Conservation (phyloP, 1,139 yeast genomes). For the Sugiyamaella pinicola region DNA sequence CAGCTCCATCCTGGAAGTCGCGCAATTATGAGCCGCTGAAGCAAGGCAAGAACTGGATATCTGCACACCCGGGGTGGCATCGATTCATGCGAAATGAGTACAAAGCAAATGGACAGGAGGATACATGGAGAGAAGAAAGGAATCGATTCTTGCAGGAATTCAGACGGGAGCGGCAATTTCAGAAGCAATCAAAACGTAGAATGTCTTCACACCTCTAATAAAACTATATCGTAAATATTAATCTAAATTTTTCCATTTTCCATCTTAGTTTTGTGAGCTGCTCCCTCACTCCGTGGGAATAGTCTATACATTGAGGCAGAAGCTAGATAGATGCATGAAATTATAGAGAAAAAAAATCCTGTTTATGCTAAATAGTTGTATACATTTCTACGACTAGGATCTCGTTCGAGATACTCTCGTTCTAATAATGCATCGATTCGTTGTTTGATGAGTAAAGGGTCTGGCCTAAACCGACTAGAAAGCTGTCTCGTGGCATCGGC, state of each 20-base stretch:
- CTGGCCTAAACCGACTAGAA: slow-evolving; percentile 66
- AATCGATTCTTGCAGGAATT: slow-evolving; percentile 32
- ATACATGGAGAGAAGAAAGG: slow-evolving; percentile 36
- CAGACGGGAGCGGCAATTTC: slow-evolving; percentile 36
- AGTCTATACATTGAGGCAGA: too few relatives aligned
- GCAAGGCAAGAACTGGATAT: slow-evolving; percentile 13
- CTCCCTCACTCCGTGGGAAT: too few relatives aligned
- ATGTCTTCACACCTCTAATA: slow-evolving; percentile 22
- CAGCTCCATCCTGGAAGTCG: slow-evolving; percentile 32
- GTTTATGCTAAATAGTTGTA: slow-evolving; percentile 70
- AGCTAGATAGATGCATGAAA: too few relatives aligned
- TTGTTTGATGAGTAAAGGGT: slow-evolving; percentile 66
- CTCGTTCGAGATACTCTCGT: slow-evolving; percentile 79
- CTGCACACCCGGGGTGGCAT: slow-evolving; percentile 36
- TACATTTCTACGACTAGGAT: slow-evolving; percentile 57
- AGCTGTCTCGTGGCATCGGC: slow-evolving; percentile 68
- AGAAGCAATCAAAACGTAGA: slow-evolving; percentile 28
- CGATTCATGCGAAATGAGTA: slow-evolving; percentile 35
- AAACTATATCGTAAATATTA: not conserved
- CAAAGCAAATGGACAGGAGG: slow-evolving; percentile 31
- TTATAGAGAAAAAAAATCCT: not conserved
- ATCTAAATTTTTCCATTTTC: not conserved
- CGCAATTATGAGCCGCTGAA: slow-evolving; percentile 24
- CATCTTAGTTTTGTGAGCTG: slow-evolving; percentile 5
- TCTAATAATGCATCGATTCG: slow-evolving; percentile 82